Evolutionary conservation across 345 rosid species (phyloP), one percentile per base, ranked within the genome.

Genomic region (Reutealis trisperma): DNA sequence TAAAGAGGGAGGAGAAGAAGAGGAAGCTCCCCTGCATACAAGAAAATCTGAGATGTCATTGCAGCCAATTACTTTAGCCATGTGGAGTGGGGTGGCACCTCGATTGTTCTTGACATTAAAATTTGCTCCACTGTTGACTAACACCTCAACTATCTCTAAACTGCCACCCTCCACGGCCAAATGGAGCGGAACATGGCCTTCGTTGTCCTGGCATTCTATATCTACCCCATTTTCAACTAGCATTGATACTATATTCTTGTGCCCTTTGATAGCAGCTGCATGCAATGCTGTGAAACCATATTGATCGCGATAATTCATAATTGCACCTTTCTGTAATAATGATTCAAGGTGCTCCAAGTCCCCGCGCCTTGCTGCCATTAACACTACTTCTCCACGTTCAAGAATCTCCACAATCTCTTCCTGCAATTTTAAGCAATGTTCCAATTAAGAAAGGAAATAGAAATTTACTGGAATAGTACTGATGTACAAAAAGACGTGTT

Each of bases 161-260:
- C 77, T 75, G 52, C 92, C 90, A 9, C 87, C 74, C 41, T 77
- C 89, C 63, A 83, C 90, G 0, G 92, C 94, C 83, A 88, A 27
- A 78, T 90, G 94, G 77, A 88, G 75, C 0, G 94, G 84, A 2
- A 67, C 42, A 64, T 90, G 87, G 52, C 87, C 92, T 42, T 90
- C 87, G 5, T 81, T 67, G 75, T 90, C 94, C 61, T 12, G 66
- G 58, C 84, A 57, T 6, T 83, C 86, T 55, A 88, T 47, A 8
- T 82, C 84, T 16, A 70, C 64, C 2, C 90, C 90, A 8, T 37
- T 70, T 25, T 80, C 84, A 5, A 77, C 57, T 10, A 90, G 87
- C 77, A 85, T 5, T 58, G 72, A 42, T n/a, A 87, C 75, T 24
- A 71, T 78, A 6, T 86, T 80, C 71, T 22, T 77, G 79, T 82